These are phyloP conservation scores for Candida tibetensis DNA, from an alignment of 805 yeast genomes.

Conservation along the genomic window DNA sequence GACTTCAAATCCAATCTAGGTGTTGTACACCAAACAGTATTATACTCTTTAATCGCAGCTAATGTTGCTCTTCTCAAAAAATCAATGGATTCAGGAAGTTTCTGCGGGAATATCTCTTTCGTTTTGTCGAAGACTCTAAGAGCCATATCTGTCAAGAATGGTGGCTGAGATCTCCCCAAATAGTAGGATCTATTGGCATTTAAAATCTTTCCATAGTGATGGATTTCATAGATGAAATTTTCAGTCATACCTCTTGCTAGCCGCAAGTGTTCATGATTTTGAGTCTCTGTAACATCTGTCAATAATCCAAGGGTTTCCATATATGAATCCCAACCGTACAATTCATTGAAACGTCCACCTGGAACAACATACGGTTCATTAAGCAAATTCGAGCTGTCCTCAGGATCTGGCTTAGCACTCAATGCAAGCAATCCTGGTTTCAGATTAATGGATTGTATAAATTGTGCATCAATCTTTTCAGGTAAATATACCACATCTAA, in stretches of 20 bases:
- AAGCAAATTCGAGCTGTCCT: slow-evolving; percentile 47
- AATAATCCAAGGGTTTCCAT: slow-evolving; percentile 85
- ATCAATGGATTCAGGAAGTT: slow-evolving; percentile 42
- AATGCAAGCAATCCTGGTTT: slow-evolving; percentile 85
- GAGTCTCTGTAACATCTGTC: slow-evolving; percentile 40
- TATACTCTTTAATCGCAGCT: slow-evolving; percentile 87
- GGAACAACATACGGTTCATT: slow-evolving; percentile 92
- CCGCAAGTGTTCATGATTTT: slow-evolving; percentile 47
- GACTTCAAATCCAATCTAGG: slow-evolving; percentile 75
- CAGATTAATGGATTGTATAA: slow-evolving; percentile 69
- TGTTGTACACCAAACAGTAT: slow-evolving; percentile 68
- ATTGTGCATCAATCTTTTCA: slow-evolving; percentile 68
- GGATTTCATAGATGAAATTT: slow-evolving; percentile 86
- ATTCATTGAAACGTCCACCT: slow-evolving; percentile 95
- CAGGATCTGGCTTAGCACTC: slow-evolving; percentile 62
- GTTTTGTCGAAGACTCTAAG: slow-evolving; percentile 61
- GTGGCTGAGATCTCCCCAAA: slow-evolving; percentile 92
- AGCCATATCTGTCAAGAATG: slow-evolving; percentile 93
- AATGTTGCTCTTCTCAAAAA: slow-evolving; percentile 61
- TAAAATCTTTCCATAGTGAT: slow-evolving; percentile 85
- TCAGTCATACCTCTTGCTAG: slow-evolving; percentile 88
- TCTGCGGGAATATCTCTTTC: slow-evolving; percentile 42
- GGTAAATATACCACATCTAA: slow-evolving; percentile 81
- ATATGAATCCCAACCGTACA: slow-evolving; percentile 98
- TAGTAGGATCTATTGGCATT: slow-evolving; percentile 94